Conservation (phyloP, 2,329 filamentous ascomycete genomes). For the Hypoxylon sp. region DNA sequence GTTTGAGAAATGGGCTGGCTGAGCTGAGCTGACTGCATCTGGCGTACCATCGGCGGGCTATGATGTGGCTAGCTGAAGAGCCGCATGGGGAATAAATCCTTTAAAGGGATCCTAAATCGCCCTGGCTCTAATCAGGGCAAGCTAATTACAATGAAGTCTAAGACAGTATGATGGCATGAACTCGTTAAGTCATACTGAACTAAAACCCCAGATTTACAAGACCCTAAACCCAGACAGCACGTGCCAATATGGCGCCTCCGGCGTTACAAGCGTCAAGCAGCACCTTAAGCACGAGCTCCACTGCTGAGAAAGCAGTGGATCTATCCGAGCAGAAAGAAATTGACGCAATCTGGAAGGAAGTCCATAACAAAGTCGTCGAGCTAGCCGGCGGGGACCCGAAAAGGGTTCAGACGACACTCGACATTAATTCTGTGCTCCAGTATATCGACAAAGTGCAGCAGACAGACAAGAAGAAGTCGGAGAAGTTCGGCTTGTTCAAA, state of each 20-base stretch:
- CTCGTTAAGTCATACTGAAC: background rate
- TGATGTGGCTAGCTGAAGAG: slow-evolving; percentile 22
- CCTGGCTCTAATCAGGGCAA: background rate
- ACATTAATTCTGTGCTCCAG: slow-evolving; percentile 50
- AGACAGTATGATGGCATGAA: background rate
- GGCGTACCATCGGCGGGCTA: slow-evolving; percentile 3
- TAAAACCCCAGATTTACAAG: slow-evolving; percentile 5
- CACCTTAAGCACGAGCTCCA: slow-evolving; percentile 41
- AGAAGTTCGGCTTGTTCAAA: slow-evolving; percentile 50
- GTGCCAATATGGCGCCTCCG: slow-evolving; percentile 45
- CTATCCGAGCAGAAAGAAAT: slow-evolving; percentile 51
- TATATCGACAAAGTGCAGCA: slow-evolving; percentile 50
- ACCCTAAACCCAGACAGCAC: slow-evolving; percentile 1
- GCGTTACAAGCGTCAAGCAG: slow-evolving; percentile 41
- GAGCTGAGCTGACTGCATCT: slow-evolving; percentile 18
- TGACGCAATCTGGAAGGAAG: slow-evolving; percentile 52
- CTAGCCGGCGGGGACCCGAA: slow-evolving; percentile 51
- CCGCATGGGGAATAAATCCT: slow-evolving; percentile 15
- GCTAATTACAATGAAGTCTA: background rate
- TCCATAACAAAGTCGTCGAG: slow-evolving; percentile 52
- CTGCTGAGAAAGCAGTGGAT: slow-evolving; percentile 43
- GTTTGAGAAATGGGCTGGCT: slow-evolving; percentile 9
- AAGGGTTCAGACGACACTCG: slow-evolving; percentile 47
- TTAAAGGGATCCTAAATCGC: slow-evolving; percentile 20
- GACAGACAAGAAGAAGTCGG: slow-evolving; percentile 48